Conservation (phyloP, 768 basidiomycete species). For the Rhodotorula kratochvilovae region DNA sequence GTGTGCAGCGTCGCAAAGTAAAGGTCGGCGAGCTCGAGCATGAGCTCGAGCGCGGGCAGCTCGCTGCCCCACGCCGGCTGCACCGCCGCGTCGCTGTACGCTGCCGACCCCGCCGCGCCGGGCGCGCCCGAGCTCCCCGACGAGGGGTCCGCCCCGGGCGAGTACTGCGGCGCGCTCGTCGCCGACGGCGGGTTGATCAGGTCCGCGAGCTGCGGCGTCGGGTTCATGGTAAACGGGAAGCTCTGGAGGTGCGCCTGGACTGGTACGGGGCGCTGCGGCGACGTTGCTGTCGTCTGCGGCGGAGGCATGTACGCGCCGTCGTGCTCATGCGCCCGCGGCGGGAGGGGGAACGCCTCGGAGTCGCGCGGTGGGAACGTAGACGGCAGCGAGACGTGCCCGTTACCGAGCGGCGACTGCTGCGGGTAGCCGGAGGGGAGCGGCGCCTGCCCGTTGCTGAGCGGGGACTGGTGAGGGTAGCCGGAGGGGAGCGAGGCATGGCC, state of each 20-base stretch:
- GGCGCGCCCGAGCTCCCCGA: neutral
- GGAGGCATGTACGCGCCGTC: neutral
- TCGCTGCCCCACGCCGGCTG: slow-evolving; percentile 4
- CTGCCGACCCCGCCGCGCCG: neutral
- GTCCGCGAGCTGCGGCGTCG: slow-evolving; percentile 14
- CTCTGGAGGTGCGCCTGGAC: slow-evolving; percentile 3
- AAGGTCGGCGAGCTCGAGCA: slow-evolving; percentile 33
- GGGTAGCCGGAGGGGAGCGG: neutral
- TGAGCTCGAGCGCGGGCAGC: slow-evolving; percentile 27
- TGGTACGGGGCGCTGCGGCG: neutral
- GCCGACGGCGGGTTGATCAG: slow-evolving; percentile 22
- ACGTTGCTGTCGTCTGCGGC: neutral
- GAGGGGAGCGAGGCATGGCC: neutral
- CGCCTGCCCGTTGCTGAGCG: neutral
- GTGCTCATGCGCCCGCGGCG: neutral
- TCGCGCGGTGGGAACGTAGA: neutral
- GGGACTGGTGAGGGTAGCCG: neutral
- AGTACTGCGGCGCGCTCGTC: neutral
- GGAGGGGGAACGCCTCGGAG: slow-evolving; percentile 27
- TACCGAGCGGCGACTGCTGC: neutral
- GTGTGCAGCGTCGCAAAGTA: slow-evolving; percentile 34
- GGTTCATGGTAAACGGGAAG: slow-evolving; percentile 28
- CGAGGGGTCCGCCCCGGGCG: neutral
- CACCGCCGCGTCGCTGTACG: neutral
- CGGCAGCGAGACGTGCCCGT: neutral